A percentile compares a stretch with the other conserved stretches of the same genome.
Evolutionary conservation across 1,284 basidiomycete species (phyloP).

Genomic region (Farysia itapuensis): DNA sequence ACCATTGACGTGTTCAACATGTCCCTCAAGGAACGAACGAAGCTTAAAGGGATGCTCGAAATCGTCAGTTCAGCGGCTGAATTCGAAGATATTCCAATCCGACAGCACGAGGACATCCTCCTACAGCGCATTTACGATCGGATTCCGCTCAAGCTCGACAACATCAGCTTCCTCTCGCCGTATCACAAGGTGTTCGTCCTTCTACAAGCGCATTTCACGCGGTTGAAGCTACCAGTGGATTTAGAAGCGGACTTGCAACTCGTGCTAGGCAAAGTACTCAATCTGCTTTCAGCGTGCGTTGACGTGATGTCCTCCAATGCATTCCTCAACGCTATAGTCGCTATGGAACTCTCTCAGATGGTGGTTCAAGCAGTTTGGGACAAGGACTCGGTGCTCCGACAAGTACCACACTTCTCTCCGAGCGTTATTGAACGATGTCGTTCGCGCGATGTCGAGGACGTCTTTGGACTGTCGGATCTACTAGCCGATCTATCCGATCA

Average conservation of each 20-base stretch:
- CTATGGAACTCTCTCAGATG: constrained; percentile 99
- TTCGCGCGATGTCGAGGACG: constrained; percentile 50
- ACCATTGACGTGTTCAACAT: constrained; percentile 95
- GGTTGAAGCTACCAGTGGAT: constrained; percentile 85
- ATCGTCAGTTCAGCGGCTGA: constrained; percentile 94
- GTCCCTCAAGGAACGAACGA: constrained; percentile 94
- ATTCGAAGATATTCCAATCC: constrained; percentile 91
- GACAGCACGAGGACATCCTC: constrained; percentile 65
- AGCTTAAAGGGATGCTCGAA: constrained; percentile 92
- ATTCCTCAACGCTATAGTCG: constrained; percentile 88
- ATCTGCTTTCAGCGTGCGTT: constrained; percentile 71
- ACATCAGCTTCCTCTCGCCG: constrained; percentile 85
- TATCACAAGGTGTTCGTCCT: constrained; percentile 98
- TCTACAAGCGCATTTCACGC: constrained; percentile 93
- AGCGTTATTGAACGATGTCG: constrained; percentile 79
- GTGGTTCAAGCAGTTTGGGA: constrained; percentile 98
- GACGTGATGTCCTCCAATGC: constrained; percentile 98
- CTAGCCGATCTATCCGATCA: constrained; percentile 46
- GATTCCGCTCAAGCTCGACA: constrained; percentile 86
- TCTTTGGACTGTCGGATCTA: constrained; percentile 49
- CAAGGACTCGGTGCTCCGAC: constrained; percentile 72
- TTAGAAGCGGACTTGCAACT: constrained; percentile 85
- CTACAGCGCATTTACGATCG: constrained; percentile 83
- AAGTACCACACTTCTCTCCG: constrained; percentile 89
- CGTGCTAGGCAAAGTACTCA: constrained; percentile 86